Evolutionary conservation across 2,329 filamentous ascomycete species (phyloP).

Genomic region (Furcasterigmium sp.): DNA sequence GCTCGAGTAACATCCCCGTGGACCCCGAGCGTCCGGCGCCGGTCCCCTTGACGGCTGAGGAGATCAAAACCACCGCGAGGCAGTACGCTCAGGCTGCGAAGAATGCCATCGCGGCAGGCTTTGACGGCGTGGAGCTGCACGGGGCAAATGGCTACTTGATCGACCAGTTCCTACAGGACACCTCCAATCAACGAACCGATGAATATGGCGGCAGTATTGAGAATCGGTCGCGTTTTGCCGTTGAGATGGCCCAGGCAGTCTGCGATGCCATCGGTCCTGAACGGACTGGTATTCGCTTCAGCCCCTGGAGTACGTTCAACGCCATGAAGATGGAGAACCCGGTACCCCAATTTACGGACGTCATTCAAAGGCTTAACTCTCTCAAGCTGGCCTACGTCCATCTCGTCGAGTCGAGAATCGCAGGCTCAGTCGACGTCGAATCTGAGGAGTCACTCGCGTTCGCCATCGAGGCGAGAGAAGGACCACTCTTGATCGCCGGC

Average conservation of each 20-base stretch:
- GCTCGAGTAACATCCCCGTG: conserved; percentile 22
- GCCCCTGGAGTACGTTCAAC: conserved; percentile 56
- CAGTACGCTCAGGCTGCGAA: conserved; percentile 49
- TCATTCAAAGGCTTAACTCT: conserved; percentile 44
- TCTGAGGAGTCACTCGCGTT: conserved; percentile 25
- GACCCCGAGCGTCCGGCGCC: conserved; percentile 55
- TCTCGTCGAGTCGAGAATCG: conserved; percentile 52
- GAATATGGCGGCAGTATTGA: conserved; percentile 48
- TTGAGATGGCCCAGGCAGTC: conserved; percentile 38
- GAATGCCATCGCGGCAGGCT: conserved; percentile 57
- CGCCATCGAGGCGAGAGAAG: conserved; percentile 25
- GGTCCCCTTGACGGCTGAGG: conserved; percentile 64
- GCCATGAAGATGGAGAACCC: conserved; percentile 60
- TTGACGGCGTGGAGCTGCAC: conserved; percentile 63
- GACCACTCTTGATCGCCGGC: conserved; percentile 25
- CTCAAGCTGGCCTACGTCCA: conserved; percentile 57
- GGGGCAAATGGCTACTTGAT: conserved; percentile 55
- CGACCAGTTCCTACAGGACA: conserved; percentile 52
- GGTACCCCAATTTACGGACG: conserved; percentile 55
- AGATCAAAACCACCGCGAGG: conserved; percentile 57
- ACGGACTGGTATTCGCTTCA: conserved; percentile 50
- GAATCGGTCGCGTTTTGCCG: conserved; percentile 45
- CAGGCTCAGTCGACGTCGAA: conserved; percentile 34
- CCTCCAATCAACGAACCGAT: conserved; percentile 44
- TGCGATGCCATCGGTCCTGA: conserved; percentile 41